These are phyloP conservation scores for Przewalskia tangutica DNA, from an alignment of 257 asterid species.

Conservation along the genomic window DNA sequence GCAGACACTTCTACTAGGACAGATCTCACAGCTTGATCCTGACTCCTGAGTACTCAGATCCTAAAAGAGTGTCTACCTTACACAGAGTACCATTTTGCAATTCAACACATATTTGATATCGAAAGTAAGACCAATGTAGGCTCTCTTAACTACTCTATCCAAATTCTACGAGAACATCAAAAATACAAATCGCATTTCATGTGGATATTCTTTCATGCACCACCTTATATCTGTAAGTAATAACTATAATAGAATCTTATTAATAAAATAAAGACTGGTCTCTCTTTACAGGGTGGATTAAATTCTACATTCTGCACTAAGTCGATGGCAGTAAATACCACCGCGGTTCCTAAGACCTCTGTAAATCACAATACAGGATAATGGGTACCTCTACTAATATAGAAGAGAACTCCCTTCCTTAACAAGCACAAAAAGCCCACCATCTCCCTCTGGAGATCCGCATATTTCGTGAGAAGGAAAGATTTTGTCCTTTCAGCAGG, in stretches of 20 bases:
- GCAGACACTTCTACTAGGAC: not conserved
- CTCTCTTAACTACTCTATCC: not conserved
- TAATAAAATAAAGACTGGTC: not conserved
- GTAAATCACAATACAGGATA: not conserved
- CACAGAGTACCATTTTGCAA: not conserved
- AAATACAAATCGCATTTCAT: not conserved
- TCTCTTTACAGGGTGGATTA: not conserved
- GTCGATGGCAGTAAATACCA: not conserved
- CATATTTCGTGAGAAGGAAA: conserved; percentile 74
- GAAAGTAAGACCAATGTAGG: not conserved
- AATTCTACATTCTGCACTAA: not conserved
- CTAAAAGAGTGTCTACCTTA: not conserved
- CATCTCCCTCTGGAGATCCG: conserved; percentile 96
- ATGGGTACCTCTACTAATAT: conserved; percentile 15
- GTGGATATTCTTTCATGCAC: not conserved
- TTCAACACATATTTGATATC: not conserved
- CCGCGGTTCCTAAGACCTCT: not conserved
- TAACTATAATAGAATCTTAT: not conserved
- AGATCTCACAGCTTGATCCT: not conserved
- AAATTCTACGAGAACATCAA: not conserved
- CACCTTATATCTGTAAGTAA: not conserved
- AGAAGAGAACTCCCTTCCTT: conserved; percentile 83
- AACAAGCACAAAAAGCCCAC: conserved; percentile 86
- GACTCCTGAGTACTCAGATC: not conserved
- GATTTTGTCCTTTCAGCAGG: conserved; percentile 70